Percentiles rank a stretch among this genome's conserved stretches.
phyloP scores from a whole-genome alignment of 768 basidiomycete genomes.

The Russula dissimulans region DNA sequence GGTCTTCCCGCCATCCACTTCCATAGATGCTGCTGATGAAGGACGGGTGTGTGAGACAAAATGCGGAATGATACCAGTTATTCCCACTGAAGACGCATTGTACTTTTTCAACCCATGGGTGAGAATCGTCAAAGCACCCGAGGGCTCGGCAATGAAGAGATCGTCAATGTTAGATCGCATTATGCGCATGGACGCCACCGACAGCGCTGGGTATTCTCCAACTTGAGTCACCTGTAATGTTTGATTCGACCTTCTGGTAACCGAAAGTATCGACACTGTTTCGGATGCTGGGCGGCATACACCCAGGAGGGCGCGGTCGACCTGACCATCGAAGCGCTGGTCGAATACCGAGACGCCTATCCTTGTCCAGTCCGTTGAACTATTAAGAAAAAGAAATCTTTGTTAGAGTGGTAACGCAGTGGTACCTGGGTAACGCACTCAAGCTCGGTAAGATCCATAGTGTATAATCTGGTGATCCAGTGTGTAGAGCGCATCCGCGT shows the following conservation, averaged over 20 bases:
- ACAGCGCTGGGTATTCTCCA: conserved; percentile 36
- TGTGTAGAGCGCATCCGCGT: conserved; percentile 61
- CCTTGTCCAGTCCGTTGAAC: conserved; percentile 30
- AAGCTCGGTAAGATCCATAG: conserved; percentile 36
- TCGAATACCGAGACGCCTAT: conserved; percentile 59
- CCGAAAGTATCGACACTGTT: conserved; percentile 37
- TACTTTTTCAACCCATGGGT: conserved; percentile 48
- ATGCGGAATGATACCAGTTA: neutral
- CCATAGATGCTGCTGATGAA: neutral
- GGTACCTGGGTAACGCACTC: conserved; percentile 35
- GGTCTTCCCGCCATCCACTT: conserved; percentile 12
- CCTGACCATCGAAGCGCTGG: conserved; percentile 48
- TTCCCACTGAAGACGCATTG: conserved; percentile 20
- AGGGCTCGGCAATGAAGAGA: conserved; percentile 53
- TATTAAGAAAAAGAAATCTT: neutral
- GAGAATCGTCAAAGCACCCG: conserved; percentile 44
- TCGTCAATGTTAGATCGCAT: conserved; percentile 61
- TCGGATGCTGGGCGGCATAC: conserved; percentile 44
- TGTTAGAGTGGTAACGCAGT: neutral
- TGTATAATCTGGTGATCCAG: conserved; percentile 59
- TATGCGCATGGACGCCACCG: conserved; percentile 48
- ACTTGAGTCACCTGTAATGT: conserved; percentile 34
- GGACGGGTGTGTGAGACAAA: neutral
- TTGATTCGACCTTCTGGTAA: conserved; percentile 37
- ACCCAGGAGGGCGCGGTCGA: conserved; percentile 44